These are phyloP conservation scores for Asclepias syriaca DNA, from an alignment of 257 asterid genomes.

Conservation along the genomic window DNA sequence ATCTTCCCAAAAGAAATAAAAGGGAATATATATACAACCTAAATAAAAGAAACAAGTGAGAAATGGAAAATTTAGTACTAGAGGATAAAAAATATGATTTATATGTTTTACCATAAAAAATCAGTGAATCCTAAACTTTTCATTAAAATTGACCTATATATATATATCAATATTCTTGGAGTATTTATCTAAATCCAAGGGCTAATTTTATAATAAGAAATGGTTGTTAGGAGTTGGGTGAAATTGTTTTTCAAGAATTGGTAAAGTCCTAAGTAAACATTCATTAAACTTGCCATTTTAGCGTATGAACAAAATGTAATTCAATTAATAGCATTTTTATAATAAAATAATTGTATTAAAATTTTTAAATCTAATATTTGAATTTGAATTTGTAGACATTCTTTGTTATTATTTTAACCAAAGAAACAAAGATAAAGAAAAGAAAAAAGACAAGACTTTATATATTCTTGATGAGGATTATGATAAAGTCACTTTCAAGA, in stretches of 20 bases:
- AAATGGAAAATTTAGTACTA: no score
- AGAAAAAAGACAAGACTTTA: neutral
- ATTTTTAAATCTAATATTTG: neutral
- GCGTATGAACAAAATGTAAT: no score
- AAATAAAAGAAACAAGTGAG: no score
- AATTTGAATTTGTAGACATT: neutral
- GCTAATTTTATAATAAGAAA: neutral
- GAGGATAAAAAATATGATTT: no score
- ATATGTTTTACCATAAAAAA: no score
- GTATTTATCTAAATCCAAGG: neutral
- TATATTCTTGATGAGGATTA: conserved; percentile 11
- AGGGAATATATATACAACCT: no score
- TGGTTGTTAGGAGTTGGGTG: neutral
- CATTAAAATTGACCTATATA: no score
- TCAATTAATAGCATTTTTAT: no score
- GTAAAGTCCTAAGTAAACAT: neutral
- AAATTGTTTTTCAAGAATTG: neutral
- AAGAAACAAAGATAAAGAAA: neutral
- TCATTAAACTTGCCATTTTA: neutral
- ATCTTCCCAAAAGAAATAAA: no score
- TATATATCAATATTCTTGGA: no score
- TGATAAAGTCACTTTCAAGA: conserved; percentile 17
- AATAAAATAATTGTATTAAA: neutral
- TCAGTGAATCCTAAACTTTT: no score
- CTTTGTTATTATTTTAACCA: neutral